Evolutionary conservation across 805 yeast genomes (phyloP), one percentile per base, ranked within the genome.

Genomic region (Candida methanosorbosa): DNA sequence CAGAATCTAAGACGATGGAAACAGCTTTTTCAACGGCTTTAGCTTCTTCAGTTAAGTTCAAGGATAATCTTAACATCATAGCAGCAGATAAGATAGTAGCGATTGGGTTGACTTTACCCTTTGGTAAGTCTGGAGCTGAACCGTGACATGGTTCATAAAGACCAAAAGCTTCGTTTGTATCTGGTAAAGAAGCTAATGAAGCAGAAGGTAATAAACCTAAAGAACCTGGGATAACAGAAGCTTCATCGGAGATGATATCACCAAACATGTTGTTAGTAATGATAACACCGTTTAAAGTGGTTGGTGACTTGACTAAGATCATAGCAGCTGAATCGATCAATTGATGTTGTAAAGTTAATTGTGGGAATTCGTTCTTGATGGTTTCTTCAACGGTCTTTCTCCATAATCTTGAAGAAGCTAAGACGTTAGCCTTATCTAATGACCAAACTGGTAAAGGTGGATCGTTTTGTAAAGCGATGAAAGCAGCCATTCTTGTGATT

Each of bases 71-170:
- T 64, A 92, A 73, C 97, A 92, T 92, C 94, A 92, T 83, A 22
- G 97, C 97, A 11, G 85, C 94, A 18, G 97, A 87, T 52, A 92
- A 72, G 49, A 90, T 88, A 18, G 97, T 85, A 34, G 97, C 98
- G 38, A 90, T 63, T 34, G 98, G 98, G 64, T 90, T 90, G 39
- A 88, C 98, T 64, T 84, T 81, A 57, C 86, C 85, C 40, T 64
- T 67, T 34, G 80, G 78, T 55, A 90, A 75, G 60, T 90, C 98
- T 34, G 98, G 98, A 24, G 98, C 98, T 31, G 96, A 81, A 32
- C 98, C 98, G 59, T 90, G 98, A 56, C 97, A 90, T 46, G 98
- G 97, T 66, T 92, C 98, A 59, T 92, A 92, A 44, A 92, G 69
- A 39, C 98, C 98, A 56, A 92, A 88, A 1, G 97, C 97, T 33